phyloP scores from a whole-genome alignment of 2,329 filamentous ascomycete genomes.

The Penicillium sp. region DNA sequence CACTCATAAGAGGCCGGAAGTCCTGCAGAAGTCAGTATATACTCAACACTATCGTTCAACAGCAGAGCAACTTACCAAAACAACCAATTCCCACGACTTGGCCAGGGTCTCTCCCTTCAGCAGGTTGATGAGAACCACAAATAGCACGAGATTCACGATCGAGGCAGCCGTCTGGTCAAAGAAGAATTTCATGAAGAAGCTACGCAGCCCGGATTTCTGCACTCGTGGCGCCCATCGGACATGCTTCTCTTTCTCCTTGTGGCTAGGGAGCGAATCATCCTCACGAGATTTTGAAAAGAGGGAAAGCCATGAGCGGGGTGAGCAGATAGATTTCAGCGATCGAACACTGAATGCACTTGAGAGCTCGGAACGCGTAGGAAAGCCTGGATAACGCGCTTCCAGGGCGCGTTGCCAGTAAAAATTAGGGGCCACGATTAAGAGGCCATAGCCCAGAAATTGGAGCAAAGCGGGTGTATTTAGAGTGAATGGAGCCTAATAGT shows the following conservation, averaged over 20 bases:
- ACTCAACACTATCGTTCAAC: neutral
- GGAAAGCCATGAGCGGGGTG: constrained; percentile 14
- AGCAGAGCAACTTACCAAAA: constrained; percentile 30
- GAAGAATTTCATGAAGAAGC: constrained; percentile 54
- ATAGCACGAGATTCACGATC: constrained; percentile 57
- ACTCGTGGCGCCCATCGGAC: constrained; percentile 16
- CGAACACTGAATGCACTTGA: constrained; percentile 14
- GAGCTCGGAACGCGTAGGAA: constrained; percentile 40
- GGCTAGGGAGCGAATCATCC: constrained; percentile 19
- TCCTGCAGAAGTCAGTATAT: constrained; percentile 42
- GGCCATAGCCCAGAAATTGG: constrained; percentile 73
- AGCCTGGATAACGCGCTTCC: constrained; percentile 71
- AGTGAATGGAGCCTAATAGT: constrained; percentile 54
- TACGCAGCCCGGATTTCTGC: constrained; percentile 45
- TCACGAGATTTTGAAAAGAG: constrained; percentile 1
- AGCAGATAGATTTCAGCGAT: constrained; percentile 9
- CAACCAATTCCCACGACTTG: constrained; percentile 31
- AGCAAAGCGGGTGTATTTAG: constrained; percentile 68
- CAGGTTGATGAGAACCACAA: constrained; percentile 55
- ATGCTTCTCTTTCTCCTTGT: constrained; percentile 24
- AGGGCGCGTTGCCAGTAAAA: constrained; percentile 82
- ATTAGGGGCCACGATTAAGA: constrained; percentile 77
- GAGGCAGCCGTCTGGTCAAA: constrained; percentile 60
- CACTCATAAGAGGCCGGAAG: constrained; percentile 64
- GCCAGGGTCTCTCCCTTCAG: constrained; percentile 35